Percentiles rank a stretch among this genome's conserved stretches.
phyloP scores from a whole-genome alignment of 148 eudicot species.

The Nepenthes gracilis region DNA sequence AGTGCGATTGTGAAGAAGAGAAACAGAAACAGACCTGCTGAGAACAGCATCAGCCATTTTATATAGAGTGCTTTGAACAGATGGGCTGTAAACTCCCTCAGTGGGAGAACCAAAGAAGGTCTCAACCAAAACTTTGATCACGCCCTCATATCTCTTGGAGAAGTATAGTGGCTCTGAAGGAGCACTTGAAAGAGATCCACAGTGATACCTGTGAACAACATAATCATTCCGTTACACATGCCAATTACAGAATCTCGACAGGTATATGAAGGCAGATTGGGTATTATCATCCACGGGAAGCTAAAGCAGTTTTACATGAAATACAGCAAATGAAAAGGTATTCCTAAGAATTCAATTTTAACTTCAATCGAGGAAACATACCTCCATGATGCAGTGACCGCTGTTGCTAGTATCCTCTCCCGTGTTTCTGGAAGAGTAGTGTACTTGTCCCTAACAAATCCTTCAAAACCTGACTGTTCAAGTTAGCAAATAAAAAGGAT shows the following conservation, averaged over 20 bases:
- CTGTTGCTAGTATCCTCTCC: constrained; percentile 92
- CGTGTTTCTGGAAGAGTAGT: constrained; percentile 86
- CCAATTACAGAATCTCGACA: not conserved
- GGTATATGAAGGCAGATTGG: not conserved
- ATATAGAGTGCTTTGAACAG: constrained; percentile 92
- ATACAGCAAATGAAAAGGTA: not conserved
- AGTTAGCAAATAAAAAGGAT: not conserved
- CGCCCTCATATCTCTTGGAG: constrained; percentile 42
- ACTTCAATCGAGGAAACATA: constrained; percentile 11
- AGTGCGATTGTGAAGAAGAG: not conserved
- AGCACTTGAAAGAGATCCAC: constrained; percentile 40
- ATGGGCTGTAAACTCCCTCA: constrained; percentile 89
- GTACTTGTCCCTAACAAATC: constrained; percentile 71
- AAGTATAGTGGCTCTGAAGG: constrained; percentile 60
- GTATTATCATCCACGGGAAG: too few species aligned
- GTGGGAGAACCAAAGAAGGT: constrained; percentile 86
- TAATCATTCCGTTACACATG: not conserved
- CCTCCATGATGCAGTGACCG: constrained; percentile 93
- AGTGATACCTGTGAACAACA: constrained; percentile 46
- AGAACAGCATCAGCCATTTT: constrained; percentile 83
- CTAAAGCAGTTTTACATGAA: too few species aligned
- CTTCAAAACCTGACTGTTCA: constrained; percentile 93
- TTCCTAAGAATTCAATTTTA: not conserved
- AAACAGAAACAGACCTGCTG: constrained; percentile 39
- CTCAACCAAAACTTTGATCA: constrained; percentile 51